Evolutionary conservation across 495 filamentous ascomycete species (phyloP), one percentile per base, ranked within the genome.

Genomic region (Terfezia claveryi): DNA sequence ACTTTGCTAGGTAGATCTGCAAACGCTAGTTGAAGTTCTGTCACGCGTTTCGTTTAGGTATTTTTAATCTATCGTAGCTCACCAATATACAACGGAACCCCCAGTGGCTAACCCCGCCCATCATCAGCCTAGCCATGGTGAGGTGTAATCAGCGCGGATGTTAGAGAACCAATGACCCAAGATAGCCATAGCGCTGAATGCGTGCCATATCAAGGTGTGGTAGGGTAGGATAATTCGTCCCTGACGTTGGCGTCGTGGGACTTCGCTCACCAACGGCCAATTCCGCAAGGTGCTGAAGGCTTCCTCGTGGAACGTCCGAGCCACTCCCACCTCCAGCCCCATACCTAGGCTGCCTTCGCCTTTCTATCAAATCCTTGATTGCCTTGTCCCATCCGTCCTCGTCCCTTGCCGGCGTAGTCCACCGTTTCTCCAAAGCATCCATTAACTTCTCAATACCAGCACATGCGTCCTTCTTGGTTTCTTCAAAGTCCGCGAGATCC

Each of bases 401-500:
- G 12, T 65, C 63, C 36, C 55, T 51, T 37, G 55, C 64, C 27
- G 52, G 37, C 27, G 59, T 38, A 4, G 55, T 57, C 14, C 57
- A 51, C 14, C 51, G 55, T 12, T 60, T 58, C 52, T 58, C 59
- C 10, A 65, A 44, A 8, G 59, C 54, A 14, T 64, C 62, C 17
- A 59, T 55, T 9, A 65, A 54, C 38, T 60, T 56, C 52, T 64
- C 58, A 57, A 71, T 59, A 56, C 61, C 56, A 56, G 57, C 57
- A 55, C 66, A 64, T 37, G 69, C 65, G 14, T 64, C 64, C 4
- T 64, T 59, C 52, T 56, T 61, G 20, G 62, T 69, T 38, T 60
- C 62, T 23, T 64, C 51, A 36, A 64, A 52, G 38, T 76, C 80
- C 2, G 69, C 70, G 8, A 86, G 74, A 61, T 86, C 79, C 27